phyloP scores from a whole-genome alignment of 129 eudicot genomes.

The Sambucus nigra region DNA sequence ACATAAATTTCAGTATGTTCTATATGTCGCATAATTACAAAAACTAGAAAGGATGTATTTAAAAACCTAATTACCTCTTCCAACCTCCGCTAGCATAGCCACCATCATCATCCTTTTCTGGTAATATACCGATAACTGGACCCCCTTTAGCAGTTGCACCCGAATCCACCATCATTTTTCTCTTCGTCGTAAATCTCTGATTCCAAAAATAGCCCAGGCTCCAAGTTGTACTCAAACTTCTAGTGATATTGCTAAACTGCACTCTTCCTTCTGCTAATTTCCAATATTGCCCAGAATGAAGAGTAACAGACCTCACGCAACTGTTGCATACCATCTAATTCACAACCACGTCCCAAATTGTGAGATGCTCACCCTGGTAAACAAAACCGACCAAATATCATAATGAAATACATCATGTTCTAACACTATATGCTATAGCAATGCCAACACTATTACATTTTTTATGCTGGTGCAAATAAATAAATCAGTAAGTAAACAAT shows the following conservation, averaged over 20 bases:
- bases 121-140: conserved; percentile 22
- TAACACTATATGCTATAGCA: not conserved
- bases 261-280: conserved; percentile 19
- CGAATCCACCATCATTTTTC: conserved; percentile 75
- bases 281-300: conserved; percentile 38
- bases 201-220: conserved; percentile 22
- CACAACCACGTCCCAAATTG: conserved; percentile 15
- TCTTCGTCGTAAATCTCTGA: conserved; percentile 15
- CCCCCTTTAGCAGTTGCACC: no score
- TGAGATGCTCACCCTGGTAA: not conserved
- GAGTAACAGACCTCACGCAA: conserved; percentile 38
- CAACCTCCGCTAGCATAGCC: conserved; percentile 71
- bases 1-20: no score
- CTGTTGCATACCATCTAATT: conserved; percentile 65
- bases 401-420: not conserved
- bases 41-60: not conserved
- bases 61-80: conserved; percentile 54
- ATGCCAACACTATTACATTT: no score
- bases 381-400: not conserved
- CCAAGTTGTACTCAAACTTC: conserved; percentile 23
- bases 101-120: conserved; percentile 51
- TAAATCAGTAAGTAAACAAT: no score
- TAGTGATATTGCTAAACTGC: conserved; percentile 19
- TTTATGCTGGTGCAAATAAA: no score
- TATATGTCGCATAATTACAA: no score